Conservation (phyloP, 2,329 filamentous ascomycete species). For the Rutstroemia sp. region DNA sequence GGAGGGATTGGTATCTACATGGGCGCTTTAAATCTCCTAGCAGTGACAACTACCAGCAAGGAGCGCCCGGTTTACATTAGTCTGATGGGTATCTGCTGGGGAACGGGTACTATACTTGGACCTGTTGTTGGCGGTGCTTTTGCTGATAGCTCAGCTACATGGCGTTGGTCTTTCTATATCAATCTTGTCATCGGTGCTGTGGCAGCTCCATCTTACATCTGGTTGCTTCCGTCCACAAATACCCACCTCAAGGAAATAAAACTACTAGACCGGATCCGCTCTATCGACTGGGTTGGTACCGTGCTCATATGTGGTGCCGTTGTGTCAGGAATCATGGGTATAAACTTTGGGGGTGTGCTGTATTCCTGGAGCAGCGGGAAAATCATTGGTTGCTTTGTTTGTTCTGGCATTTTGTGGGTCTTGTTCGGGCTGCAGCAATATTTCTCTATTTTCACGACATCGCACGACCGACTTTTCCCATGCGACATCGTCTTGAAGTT, state of each 20-base stretch:
- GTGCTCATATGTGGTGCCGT: slow-evolving; percentile 30
- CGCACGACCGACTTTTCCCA: slow-evolving; percentile 21
- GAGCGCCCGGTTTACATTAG: slow-evolving; percentile 12
- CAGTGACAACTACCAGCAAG: neutral
- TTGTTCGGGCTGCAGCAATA: slow-evolving; percentile 20
- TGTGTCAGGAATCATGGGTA: slow-evolving; percentile 29
- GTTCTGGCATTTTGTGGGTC: slow-evolving; percentile 34
- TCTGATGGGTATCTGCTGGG: slow-evolving; percentile 9
- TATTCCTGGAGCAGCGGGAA: slow-evolving; percentile 24
- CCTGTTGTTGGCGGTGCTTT: slow-evolving; percentile 27
- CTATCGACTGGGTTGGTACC: slow-evolving; percentile 20
- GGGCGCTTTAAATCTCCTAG: slow-evolving; percentile 22
- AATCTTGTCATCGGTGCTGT: slow-evolving; percentile 30
- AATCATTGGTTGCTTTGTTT: slow-evolving; percentile 33
- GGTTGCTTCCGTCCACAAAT: slow-evolving; percentile 5
- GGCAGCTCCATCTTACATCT: slow-evolving; percentile 11
- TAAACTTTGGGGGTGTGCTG: slow-evolving; percentile 28
- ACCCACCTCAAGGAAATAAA: neutral
- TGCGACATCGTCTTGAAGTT: slow-evolving; percentile 30
- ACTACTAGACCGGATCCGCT: neutral
- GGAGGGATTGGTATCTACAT: slow-evolving; percentile 37
- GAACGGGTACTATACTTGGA: slow-evolving; percentile 12
- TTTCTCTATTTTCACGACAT: slow-evolving; percentile 22
- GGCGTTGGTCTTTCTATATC: slow-evolving; percentile 30
- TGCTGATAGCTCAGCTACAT: slow-evolving; percentile 14